Evolutionary conservation across 164 flowering plant genomes (phyloP).

Genomic region (Pachysandra terminalis): DNA sequence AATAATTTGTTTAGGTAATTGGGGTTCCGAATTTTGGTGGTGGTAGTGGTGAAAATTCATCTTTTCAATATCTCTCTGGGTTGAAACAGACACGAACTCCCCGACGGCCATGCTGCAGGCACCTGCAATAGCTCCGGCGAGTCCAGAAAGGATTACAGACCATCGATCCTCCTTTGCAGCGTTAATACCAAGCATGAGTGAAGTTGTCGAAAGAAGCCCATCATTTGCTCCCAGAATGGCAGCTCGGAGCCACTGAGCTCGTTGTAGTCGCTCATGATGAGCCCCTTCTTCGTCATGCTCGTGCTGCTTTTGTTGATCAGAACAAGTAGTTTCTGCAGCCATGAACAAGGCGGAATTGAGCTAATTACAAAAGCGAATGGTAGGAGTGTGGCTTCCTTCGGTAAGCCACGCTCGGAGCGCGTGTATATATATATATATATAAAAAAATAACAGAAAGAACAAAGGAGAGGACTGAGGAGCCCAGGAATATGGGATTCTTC

Average conservation of each 20-base stretch:
- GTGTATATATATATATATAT: not conserved
- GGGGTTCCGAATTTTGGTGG: not conserved
- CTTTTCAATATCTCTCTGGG: conserved; percentile 51
- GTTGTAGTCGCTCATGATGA: conserved; percentile 13
- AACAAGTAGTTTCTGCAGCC: conserved; percentile 7
- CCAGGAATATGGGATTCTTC: not conserved
- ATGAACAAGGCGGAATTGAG: too few relatives aligned
- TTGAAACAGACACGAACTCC: conserved; percentile 60
- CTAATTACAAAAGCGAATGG: not conserved
- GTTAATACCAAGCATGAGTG: conserved; percentile 56
- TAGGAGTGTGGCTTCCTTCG: conserved; percentile 17
- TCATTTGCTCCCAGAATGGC: conserved; percentile 60
- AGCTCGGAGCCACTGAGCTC: conserved; percentile 68
- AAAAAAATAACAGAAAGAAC: too few relatives aligned
- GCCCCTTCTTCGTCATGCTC: not conserved
- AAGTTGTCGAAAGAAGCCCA: conserved; percentile 56
- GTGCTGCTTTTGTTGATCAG: not conserved
- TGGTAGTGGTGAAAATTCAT: too few relatives aligned
- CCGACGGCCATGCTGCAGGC: conserved; percentile 74
- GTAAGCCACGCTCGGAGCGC: conserved; percentile 4
- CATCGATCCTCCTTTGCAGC: conserved; percentile 42
- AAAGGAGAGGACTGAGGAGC: not conserved
- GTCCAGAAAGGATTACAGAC: conserved; percentile 51
- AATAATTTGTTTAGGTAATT: not conserved
- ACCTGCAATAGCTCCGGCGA: conserved; percentile 66